Evolutionary conservation across 179 eudicot species (phyloP), one percentile per base, ranked within the genome.

Genomic region (Actinidia arguta): DNA sequence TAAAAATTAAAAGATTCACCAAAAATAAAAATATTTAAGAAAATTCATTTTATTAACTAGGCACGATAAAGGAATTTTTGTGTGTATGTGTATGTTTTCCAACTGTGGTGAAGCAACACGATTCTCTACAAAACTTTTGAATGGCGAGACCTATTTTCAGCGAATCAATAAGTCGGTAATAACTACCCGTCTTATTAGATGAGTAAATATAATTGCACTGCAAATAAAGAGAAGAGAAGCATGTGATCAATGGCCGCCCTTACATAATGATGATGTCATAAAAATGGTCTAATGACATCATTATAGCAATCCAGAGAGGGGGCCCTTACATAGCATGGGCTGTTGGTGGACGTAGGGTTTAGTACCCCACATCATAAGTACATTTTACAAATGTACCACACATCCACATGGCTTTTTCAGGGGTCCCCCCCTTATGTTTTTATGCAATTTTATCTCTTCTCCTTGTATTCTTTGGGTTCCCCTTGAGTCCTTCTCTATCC

Each of bases 271-370:
- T 76, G 68, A 58, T 44, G 79, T 58, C 79, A 76, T 42, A 61
- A 56, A 42, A 62, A 76, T 6, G 68, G n/a, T 58, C 42, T 42
- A 59, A 39, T 76, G 67, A 76, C 79, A 14, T 76, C 79, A 76
- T 8, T 39, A 59, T 76, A 12, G 22, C 12, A 31, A 70, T 70
- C 20, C 39, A 10, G 31, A 31, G 66, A 20, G 31, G 5, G 27
- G 78, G 55, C 78, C 66, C 55, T 39, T 4, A 20, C 20, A 6
- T 75, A 56, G 66, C 78, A 25, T 36, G 63, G 78, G 66, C 18
- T 14, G 78, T 56, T 56, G 66, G 66, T 18, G 55, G 78, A 36
- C 50, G 50, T 75, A 9, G 2, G 66, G 78, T 56, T 55, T 18
- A 55, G 10, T 58, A 39, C 17, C 42, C 79, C 67, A 56, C 31